Evolutionary conservation across 192 early-diverging fungal genomes (phyloP), one percentile per base, ranked within the genome.

Genomic region (Hyaloraphidium curvatum): DNA sequence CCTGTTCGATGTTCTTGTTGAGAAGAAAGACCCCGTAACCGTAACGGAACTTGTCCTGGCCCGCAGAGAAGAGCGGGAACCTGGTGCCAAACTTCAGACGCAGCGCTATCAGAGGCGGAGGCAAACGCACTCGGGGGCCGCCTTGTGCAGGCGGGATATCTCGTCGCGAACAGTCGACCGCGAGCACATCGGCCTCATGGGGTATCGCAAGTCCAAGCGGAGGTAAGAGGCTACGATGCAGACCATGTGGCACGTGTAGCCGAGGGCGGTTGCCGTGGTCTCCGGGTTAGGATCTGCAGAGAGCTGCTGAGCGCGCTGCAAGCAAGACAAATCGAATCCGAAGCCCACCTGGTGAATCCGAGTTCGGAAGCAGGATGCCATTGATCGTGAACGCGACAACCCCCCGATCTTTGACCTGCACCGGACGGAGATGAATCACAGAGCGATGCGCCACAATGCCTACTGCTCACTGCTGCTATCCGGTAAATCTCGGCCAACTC

Each of bases 1-100:
- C 78, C 68, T 87, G 85, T 58, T 89, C 86, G 62, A 89, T 76
- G 50, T 89, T 70, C 64, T 89, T 89, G 58, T 87, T 89, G 50
- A 89, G 33, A 28, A 89, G 56, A 64, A 86, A 89, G 2, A 89
- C 86, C 4, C 71, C 84, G 64, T 84, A 89, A 23, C 86, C 84
- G 62, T 86, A 87, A 13, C 81, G 67, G 56, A 70, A 61, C 4
- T 69, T 58, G 30, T 88, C 84, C 1, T 69, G 64, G 0, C 82
- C 80, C 66, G 73, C 77, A 2, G 67, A 51, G 62, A 71, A 84
- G 17, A 89, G 63, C 1, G 86, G 86, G 65, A 85, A 87, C 17
- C 81, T 87, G 31, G 17, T 26, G 26, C 31, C 19, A n/a, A 52
- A 21, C 26, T 26, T 2, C 17, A 28, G 19, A 52, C 31, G 31